Evolutionary conservation across 345 rosid species (phyloP), one percentile per base, ranked within the genome.

Genomic region (Sonneratia alba): DNA sequence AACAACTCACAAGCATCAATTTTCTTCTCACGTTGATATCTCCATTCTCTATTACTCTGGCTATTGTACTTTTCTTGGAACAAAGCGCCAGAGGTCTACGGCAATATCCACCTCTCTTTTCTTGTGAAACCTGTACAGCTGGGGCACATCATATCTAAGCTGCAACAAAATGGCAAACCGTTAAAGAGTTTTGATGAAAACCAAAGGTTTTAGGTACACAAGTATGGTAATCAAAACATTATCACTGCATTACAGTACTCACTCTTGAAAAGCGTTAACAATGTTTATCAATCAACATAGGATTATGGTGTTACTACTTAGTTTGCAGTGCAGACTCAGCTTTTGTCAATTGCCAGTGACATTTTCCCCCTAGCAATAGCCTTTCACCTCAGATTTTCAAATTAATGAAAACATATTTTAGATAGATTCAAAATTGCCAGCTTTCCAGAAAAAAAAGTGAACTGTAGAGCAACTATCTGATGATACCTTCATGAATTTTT

Each of bases 1-100:
- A 70, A 7, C 27, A 37, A 14, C 15, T 55, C 34, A 37, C 66
- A 56, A 42, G 45, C 1, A 42, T 1, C 13, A 19, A 32, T 53
- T 64, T 61, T n/a, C 65, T 10, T 62, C 14, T 37, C 7, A 59
- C 21, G 10, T 56, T 61, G 16, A n/a, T 32, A 21, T 22, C 55
- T 3, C 24, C 6, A 45, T 3, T 37, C 43, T n/a, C 69, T 18
- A 37, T 3, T 34, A 34, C 9, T 19, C 10, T 22, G 9, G 22
- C 55, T 27, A 12, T 47, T 72, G 55, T 14, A 21, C 74, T 70
- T 49, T 72, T 75, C 63, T 78, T 48, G 98, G 98, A 40, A 78
- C 95, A 77, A 93, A 91, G 53, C 97, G 91, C 98, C 97, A 94
- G 48, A 94, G 97, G 82, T 94, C 97, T 63, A 94, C 98, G 0